A percentile compares a stretch with the other conserved stretches of the same genome.
Evolutionary conservation across 1,284 basidiomycete genomes (phyloP).

Genomic region (Taiwanofungus camphoratus): DNA sequence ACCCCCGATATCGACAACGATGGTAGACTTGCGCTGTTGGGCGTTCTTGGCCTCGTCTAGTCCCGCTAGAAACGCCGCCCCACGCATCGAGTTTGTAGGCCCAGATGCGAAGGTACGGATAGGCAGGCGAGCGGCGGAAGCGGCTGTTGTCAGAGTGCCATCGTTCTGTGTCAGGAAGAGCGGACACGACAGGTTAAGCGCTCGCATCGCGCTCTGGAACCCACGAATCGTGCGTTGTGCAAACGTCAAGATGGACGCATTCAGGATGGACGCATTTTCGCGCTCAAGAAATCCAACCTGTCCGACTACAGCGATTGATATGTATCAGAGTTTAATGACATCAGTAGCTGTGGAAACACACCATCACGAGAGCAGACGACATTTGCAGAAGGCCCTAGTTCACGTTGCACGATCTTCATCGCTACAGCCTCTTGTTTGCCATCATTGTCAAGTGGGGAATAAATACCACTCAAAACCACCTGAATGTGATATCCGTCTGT

Average conservation of each 20-base stretch:
- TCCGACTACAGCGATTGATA: constrained; percentile 33
- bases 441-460: constrained; percentile 41
- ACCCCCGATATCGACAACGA: constrained; percentile 56
- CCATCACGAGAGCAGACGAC: constrained; percentile 37
- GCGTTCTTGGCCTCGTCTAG: constrained; percentile 29
- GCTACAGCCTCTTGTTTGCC: constrained; percentile 44
- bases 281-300: constrained; percentile 53
- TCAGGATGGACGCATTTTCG: constrained; percentile 59
- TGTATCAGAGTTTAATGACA: no score
- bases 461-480: constrained; percentile 43
- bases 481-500: no score
- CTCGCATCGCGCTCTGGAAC: constrained; percentile 43
- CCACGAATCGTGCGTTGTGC: constrained; percentile 44
- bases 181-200: constrained; percentile 42
- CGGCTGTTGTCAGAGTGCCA: constrained; percentile 48
- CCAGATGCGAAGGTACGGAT: constrained; percentile 59
- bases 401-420: constrained; percentile 33
- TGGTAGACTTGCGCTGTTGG: constrained; percentile 32
- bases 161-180: constrained; percentile 58
- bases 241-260: constrained; percentile 50
- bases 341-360: constrained; percentile 28
- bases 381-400: constrained; percentile 35
- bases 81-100: constrained; percentile 59
- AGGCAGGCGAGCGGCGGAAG: constrained; percentile 47
- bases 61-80: constrained; percentile 48